Evolutionary conservation across 805 yeast genomes (phyloP), one percentile per base, ranked within the genome.

Genomic region (Clavispora asparagi): DNA sequence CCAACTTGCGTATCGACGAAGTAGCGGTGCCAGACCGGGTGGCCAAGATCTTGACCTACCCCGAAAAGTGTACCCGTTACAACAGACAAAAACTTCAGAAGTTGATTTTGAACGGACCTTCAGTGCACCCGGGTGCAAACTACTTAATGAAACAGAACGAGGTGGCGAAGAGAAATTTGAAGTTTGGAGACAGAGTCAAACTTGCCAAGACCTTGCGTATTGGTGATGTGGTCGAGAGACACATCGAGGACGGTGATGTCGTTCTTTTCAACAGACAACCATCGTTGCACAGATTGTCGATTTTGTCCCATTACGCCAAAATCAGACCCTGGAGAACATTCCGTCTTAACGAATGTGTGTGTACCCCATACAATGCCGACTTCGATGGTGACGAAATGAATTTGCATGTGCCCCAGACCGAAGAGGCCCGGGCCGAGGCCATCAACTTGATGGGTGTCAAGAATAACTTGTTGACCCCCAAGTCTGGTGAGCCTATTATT

Each of bases 371-470:
- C 70, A 95, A 95, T 65, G 99, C 99, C 35, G 99, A 94, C 78
- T 94, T 94, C 64, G 99, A 94, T 67, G 99, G 99, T 69, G 99
- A 94, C 70, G 99, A 94, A 67, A 94, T 94, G 99, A 94, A 94
- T 66, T 74, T 94, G 61, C 99, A 94, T 63, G 99, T 94, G 40
- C 99, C 99, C 1, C 99, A 94, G 67, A 94, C 98, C 1, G 98
- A 94, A 68, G 99, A 94, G 67, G 98, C 99, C 1, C 75, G 99
- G 54, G 96, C 98, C 0, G 99, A 94, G 67, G 99, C 99, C n/a
- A 89, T 92, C 67, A 87, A 87, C 60, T 76, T 94, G 61, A 94
- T 94, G 99, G 99, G 98, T 45, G 99, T 94, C 37, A 94, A 94
- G 59, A 87, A 91, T 62, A 94, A 94, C 63, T 73, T 94, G 52